Evolutionary conservation across 2,329 filamentous ascomycete species (phyloP), one percentile per base, ranked within the genome.

Genomic region (Aspergillus luchuensis): DNA sequence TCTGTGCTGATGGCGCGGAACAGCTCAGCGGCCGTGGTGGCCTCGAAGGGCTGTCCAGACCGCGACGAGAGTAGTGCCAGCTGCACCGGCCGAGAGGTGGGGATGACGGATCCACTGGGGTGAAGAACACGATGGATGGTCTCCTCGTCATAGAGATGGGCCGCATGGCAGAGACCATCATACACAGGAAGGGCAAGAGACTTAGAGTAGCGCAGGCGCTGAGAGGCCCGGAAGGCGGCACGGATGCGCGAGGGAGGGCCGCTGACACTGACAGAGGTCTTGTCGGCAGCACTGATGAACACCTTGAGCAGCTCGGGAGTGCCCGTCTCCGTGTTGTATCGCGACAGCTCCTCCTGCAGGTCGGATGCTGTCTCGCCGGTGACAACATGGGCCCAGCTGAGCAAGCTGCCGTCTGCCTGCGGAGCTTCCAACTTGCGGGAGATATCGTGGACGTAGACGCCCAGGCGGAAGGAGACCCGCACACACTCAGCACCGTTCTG

Each of bases 401-500:
- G 33, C 33, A 36, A 13, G 33, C 33, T 36, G 11, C 33, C 33
- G 33, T 36, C 33, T 36, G 33, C 33, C 33, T 36, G 33, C 11
- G 33, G 33, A 36, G 33, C 33, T 36, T 36, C 33, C 10, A 36
- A 1, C 33, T 36, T 36, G 33, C 33, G 33, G 11, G 33, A 82
- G 1, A 82, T 70, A 2, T 70, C 67, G 15, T 74, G 63, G 0
- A 84, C 80, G 4, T 75, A 66, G 2, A 82, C 66, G 1, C 81
- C 81, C 3, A 84, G 69, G 1, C 81, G 74, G 59, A 84, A 84
- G 1, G 82, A 79, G 1, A 76, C 36, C 0, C 79, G 72, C 2
- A 82, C 66, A 1, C 71, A 75, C 54, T 83, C 72, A 0, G 76
- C 79, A 6, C 80, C 82, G n/a, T 69, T 67, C 2, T 72, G 43